These are phyloP conservation scores for Monilinia laxa DNA, from an alignment of 2,329 filamentous ascomycete species.

Conservation along the genomic window DNA sequence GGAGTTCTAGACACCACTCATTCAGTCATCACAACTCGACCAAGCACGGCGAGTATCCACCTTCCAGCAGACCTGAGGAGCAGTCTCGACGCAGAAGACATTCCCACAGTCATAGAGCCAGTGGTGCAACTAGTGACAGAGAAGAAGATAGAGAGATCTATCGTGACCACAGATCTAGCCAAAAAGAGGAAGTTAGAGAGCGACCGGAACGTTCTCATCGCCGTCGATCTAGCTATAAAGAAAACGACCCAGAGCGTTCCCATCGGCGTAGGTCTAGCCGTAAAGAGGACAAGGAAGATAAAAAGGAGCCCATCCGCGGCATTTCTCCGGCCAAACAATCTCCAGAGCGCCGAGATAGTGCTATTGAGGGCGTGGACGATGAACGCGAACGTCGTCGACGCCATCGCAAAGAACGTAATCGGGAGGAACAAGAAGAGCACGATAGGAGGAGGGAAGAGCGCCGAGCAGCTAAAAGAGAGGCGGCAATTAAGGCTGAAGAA, in stretches of 20 bases:
- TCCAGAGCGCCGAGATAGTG: slow-evolving; percentile 37
- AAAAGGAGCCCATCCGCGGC: slow-evolving; percentile 3
- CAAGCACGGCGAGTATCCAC: slow-evolving; percentile 14
- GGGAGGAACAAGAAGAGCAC: slow-evolving; percentile 39
- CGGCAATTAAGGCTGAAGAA: slow-evolving; percentile 14
- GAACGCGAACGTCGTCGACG: slow-evolving; percentile 27
- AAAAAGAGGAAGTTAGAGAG: neutral
- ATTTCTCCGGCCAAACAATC: slow-evolving; percentile 22
- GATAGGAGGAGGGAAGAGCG: slow-evolving; percentile 37
- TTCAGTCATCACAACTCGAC: slow-evolving; percentile 18
- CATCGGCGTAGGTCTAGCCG: slow-evolving; percentile 7
- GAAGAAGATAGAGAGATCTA: slow-evolving; percentile 14
- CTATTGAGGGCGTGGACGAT: slow-evolving; percentile 34
- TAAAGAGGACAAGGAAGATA: slow-evolving; percentile 13
- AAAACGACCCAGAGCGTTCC: slow-evolving; percentile 1
- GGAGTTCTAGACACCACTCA: slow-evolving; percentile 21
- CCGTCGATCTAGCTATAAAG: slow-evolving; percentile 10
- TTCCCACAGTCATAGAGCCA: slow-evolving; percentile 17
- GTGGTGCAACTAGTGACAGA: neutral
- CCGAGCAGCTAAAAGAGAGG: slow-evolving; percentile 27
- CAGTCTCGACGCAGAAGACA: slow-evolving; percentile 19
- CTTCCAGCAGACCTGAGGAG: slow-evolving; percentile 21
- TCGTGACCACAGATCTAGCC: slow-evolving; percentile 15
- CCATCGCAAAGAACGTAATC: slow-evolving; percentile 32
- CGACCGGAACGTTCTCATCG: slow-evolving; percentile 14